phyloP scores from a whole-genome alignment of 345 rosid genomes.

The Brassica rapa region DNA sequence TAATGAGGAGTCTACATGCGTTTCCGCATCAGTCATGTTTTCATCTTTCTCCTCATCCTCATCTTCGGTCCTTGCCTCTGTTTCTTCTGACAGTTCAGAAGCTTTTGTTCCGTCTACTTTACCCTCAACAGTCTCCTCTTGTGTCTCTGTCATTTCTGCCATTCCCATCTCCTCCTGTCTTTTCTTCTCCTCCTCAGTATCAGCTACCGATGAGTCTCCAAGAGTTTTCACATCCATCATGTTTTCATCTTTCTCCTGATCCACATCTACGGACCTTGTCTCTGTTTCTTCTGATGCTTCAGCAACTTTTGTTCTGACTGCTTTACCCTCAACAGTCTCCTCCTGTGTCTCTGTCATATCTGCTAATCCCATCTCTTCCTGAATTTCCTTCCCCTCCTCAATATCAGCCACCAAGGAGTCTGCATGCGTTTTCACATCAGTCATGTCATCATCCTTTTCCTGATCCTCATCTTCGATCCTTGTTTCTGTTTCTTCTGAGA shows the following conservation, averaged over 20 bases:
- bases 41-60: slow-evolving; percentile 35
- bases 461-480: slow-evolving; percentile 27
- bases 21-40: slow-evolving; percentile 34
- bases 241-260: slow-evolving; percentile 33
- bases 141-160: slow-evolving; percentile 24
- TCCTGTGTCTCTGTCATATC: slow-evolving; percentile 32
- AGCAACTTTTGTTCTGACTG: slow-evolving; percentile 16
- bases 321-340: slow-evolving; percentile 42
- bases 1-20: slow-evolving; percentile 36
- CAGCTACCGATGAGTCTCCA: slow-evolving; percentile 38
- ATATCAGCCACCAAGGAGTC: slow-evolving; percentile 37
- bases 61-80: slow-evolving; percentile 32
- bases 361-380: slow-evolving; percentile 34
- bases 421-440: slow-evolving; percentile 34
- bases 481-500: slow-evolving; percentile 37
- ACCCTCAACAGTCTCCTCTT: slow-evolving; percentile 39
- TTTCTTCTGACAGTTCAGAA: slow-evolving; percentile 32
- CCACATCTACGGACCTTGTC: slow-evolving; percentile 4
- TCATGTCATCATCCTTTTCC: slow-evolving; percentile 34
- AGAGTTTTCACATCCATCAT: slow-evolving; percentile 32
- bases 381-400: slow-evolving; percentile 38
- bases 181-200: slow-evolving; percentile 34
- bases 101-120: slow-evolving; percentile 14
- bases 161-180: slow-evolving; percentile 37
- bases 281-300: slow-evolving; percentile 45